Conservation (phyloP, 1,284 basidiomycete genomes). For the Agroathelia rolfsii region DNA sequence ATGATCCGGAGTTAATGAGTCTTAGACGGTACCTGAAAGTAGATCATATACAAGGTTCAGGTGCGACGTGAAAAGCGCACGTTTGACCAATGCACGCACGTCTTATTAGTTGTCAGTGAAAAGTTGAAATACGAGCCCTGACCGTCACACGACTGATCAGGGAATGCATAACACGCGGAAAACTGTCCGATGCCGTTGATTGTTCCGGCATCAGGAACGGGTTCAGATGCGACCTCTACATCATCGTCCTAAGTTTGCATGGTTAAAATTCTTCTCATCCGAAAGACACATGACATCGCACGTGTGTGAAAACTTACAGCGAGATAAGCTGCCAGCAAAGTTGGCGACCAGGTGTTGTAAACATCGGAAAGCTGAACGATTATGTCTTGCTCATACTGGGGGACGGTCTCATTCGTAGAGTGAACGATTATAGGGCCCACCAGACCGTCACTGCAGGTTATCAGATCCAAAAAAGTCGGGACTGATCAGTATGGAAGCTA, state of each 20-base stretch:
- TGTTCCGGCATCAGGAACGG: conserved; percentile 27
- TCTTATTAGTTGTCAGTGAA: too few relatives aligned
- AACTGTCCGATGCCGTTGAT: conserved; percentile 28
- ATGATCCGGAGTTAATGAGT: conserved; percentile 39
- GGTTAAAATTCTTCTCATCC: conserved; percentile 2
- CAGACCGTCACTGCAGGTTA: conserved; percentile 36
- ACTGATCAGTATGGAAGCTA: too few relatives aligned
- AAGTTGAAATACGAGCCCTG: background rate
- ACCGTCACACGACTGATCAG: conserved; percentile 1
- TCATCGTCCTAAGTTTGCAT: conserved; percentile 16
- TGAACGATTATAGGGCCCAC: conserved; percentile 30
- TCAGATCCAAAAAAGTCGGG: too few relatives aligned
- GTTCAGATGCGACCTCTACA: conserved; percentile 25
- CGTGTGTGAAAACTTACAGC: too few relatives aligned
- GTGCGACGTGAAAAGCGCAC: too few relatives aligned
- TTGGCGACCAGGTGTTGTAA: conserved; percentile 24
- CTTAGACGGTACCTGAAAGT: conserved; percentile 34
- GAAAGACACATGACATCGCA: too few relatives aligned
- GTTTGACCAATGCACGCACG: too few relatives aligned
- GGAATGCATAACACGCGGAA: background rate
- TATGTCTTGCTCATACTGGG: conserved; percentile 25
- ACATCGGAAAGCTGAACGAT: conserved; percentile 27
- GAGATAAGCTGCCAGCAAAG: conserved; percentile 12
- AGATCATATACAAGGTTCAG: background rate
- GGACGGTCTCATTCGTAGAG: conserved; percentile 11